phyloP scores from a whole-genome alignment of 441 rosid genomes.

The Bruguiera hainesii region DNA sequence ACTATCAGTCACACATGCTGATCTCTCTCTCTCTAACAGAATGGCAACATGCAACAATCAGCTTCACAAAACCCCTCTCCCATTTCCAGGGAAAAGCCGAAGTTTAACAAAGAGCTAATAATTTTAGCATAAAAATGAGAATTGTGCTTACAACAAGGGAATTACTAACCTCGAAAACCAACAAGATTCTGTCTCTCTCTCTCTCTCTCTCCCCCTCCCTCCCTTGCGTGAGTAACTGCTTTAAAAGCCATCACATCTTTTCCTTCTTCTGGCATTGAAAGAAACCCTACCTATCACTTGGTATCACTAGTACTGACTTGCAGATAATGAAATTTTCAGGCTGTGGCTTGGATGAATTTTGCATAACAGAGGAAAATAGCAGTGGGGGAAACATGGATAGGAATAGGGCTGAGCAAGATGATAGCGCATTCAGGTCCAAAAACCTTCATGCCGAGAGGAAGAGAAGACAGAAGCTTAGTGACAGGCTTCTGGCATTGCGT shows the following conservation, averaged over 20 bases:
- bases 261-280: neutral
- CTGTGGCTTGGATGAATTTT: constrained; percentile 19
- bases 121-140: neutral
- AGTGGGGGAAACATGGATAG: constrained; percentile 27
- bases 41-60: too few species aligned
- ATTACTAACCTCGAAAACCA: constrained; percentile 14
- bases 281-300: neutral
- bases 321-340: constrained; percentile 26
- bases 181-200: constrained; percentile 9
- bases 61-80: too few species aligned
- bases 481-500: constrained; percentile 63
- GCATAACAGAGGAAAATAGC: constrained; percentile 15
- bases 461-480: constrained; percentile 70
- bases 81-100: neutral
- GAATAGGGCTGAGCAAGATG: constrained; percentile 27
- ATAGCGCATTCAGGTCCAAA: constrained; percentile 49
- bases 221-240: constrained; percentile 26
- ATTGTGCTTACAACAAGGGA: neutral
- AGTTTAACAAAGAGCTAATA: neutral
- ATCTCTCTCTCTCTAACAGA: too few species aligned
- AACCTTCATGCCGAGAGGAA: constrained; percentile 78
- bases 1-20: too few species aligned
- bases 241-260: constrained; percentile 11
- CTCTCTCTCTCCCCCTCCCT: too few species aligned
- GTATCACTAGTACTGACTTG: neutral